Evolutionary conservation across 352 stramenopile species (phyloP).

Genomic region (Globisporangium nagaii): DNA sequence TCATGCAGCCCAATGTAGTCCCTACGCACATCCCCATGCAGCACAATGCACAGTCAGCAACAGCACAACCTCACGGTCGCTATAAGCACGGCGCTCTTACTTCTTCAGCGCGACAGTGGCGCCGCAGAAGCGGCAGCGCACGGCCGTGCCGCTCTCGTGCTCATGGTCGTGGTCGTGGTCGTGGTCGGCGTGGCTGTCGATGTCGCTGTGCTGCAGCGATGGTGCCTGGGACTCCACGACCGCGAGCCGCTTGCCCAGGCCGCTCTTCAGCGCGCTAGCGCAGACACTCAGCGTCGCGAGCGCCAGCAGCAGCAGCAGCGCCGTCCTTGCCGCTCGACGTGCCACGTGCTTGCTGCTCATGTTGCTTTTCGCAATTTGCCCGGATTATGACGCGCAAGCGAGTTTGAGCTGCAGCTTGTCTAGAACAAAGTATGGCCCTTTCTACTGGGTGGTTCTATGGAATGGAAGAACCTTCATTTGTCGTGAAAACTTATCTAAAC

Average conservation of each 20-base stretch:
- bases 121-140: slow-evolving; percentile 79
- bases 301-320: not conserved
- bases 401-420: no score
- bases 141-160: slow-evolving; percentile 17
- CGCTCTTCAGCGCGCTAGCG: not conserved
- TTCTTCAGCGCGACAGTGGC: slow-evolving; percentile 58
- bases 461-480: no score
- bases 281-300: not conserved
- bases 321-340: not conserved
- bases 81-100: slow-evolving; percentile 19
- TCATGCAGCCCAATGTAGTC: slow-evolving; percentile 69
- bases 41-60: not conserved
- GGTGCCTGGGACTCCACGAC: not conserved
- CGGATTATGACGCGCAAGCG: no score
- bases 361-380: no score
- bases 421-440: no score
- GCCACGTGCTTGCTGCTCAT: not conserved
- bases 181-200: not conserved
- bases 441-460: no score
- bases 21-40: slow-evolving; percentile 27
- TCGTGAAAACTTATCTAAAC: no score
- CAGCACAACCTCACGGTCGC: not conserved
- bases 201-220: not conserved
- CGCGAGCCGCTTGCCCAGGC: slow-evolving; percentile 2
- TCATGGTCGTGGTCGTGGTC: slow-evolving; percentile 16